Evolutionary conservation across 2,329 filamentous ascomycete genomes (phyloP).

Genomic region (Emergomyces pasteurianus): DNA sequence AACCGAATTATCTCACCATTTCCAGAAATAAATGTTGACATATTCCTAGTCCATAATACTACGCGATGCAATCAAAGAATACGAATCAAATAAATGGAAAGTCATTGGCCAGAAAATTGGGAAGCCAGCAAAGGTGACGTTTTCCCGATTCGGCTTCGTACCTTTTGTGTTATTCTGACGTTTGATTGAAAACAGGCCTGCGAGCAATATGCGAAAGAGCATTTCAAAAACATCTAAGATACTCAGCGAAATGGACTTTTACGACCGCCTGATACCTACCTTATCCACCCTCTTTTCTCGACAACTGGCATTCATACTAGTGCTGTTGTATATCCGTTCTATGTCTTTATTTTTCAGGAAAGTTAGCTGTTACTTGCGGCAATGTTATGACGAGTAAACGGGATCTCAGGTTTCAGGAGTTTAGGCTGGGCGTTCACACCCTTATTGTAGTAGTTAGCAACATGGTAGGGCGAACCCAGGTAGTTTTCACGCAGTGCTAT

Average conservation of each 20-base stretch:
- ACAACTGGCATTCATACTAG: neutral
- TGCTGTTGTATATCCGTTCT: neutral
- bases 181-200: conserved; percentile 47
- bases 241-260: neutral
- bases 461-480: conserved; percentile 1
- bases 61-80: conserved; percentile 92
- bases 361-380: conserved; percentile 1
- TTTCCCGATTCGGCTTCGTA: neutral
- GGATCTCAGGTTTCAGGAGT: conserved; percentile 12
- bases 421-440: conserved; percentile 10
- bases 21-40: neutral
- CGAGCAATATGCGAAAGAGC: conserved; percentile 92
- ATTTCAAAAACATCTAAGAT: conserved; percentile 48
- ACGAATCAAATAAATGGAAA: conserved; percentile 98
- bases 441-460: conserved; percentile 5
- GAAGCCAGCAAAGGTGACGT: conserved; percentile 80
- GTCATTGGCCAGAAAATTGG: conserved; percentile 91
- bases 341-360: conserved; percentile 1
- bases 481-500: conserved; percentile 9
- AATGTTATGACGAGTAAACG: conserved; percentile 7
- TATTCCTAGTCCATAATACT: conserved; percentile 38
- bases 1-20: neutral
- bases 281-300: neutral
- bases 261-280: neutral
- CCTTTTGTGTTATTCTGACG: neutral